Base-by-base conservation (phyloP, 2,329 filamentous ascomycete genomes). In the Apiospora phragmitis region DNA sequence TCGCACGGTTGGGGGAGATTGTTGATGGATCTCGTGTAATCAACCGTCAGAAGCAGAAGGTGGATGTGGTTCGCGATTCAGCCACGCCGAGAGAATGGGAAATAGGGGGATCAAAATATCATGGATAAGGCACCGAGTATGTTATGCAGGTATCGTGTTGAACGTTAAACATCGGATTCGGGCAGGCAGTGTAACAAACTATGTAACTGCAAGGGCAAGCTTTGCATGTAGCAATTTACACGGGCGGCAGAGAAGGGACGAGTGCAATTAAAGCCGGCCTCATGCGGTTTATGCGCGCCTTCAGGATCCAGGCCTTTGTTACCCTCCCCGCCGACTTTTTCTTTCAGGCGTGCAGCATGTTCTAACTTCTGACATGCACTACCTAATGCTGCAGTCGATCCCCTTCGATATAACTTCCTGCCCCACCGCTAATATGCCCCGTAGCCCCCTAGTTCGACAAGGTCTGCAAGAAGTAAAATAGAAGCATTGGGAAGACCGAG, bases 11-110 rank as follows among this genome's bases (percentile, higher is more conserved):
- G 32, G 55, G 55, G 55, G 55, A 62, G 55, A 62, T 62, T 62
- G 55, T 62, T 62, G 55, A 62, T 62, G 55, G 55, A 62, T 62
- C 55, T 62, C 32, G 55, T 62, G 29, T 62, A 62, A 62, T 62
- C 38, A 38, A 35, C 55, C 32, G 29, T 38, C 55, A 62, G 55
- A 38, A 32, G 55, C 55, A 62, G 55, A 38, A 62, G n/a, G 55
- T 62, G 55, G 55, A 38, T 62, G 32, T 38, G 55, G 55, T 62
- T 62, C 55, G 32, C 55, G 55, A 62, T 62, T 62, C 55, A 35
- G 32, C 55, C 38, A n/a, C 32, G 29, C 32, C 55, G 29, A 62
- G 55, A 47, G 9, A 62, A 62, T n/a, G 55, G 55, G 55, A 21
- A n/a, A 24, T 38, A 62, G 29, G 55, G 55, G 55, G 7, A 12